These are phyloP conservation scores for Rhizopus arrhizus DNA, from an alignment of 371 early-diverging fungal species.

Conservation along the genomic window DNA sequence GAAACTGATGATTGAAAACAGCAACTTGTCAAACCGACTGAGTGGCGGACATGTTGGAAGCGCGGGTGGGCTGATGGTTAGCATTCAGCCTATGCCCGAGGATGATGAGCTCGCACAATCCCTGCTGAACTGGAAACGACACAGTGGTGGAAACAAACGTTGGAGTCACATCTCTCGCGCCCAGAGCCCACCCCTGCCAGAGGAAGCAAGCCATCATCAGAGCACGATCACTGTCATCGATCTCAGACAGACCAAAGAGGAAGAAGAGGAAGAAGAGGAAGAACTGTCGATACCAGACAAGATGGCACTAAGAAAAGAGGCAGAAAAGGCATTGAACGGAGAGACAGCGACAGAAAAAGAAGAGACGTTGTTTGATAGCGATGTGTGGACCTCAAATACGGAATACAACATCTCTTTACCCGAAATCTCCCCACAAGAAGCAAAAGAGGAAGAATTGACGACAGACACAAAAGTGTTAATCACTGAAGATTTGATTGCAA, in stretches of 20 bases:
- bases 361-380: slow-evolving; percentile 2
- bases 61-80: slow-evolving; percentile 50
- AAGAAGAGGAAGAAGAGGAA: too few species aligned
- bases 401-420: slow-evolving; percentile 5
- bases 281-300: slow-evolving; percentile 7
- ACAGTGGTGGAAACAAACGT: slow-evolving; percentile 21
- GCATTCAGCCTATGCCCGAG: slow-evolving; percentile 21
- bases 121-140: slow-evolving; percentile 49
- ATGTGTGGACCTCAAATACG: slow-evolving; percentile 22
- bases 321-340: slow-evolving; percentile 16
- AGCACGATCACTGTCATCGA: too few species aligned
- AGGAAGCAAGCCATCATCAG: background rate
- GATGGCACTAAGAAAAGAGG: slow-evolving; percentile 16
- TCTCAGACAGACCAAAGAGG: too few species aligned
- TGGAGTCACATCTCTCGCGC: slow-evolving; percentile 11
- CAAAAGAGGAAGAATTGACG: background rate
- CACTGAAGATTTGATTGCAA: background rate
- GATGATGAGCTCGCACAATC: slow-evolving; percentile 34
- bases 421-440: slow-evolving; percentile 9
- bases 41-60: slow-evolving; percentile 54
- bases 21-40: slow-evolving; percentile 41
- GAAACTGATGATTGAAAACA: slow-evolving; percentile 5
- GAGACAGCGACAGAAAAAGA: background rate
- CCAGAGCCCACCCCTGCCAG: background rate
- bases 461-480: too few species aligned